Percentiles rank a stretch among this genome's conserved stretches.
phyloP scores from a whole-genome alignment of 305 asterid species.

The Euphrasia arctica region DNA sequence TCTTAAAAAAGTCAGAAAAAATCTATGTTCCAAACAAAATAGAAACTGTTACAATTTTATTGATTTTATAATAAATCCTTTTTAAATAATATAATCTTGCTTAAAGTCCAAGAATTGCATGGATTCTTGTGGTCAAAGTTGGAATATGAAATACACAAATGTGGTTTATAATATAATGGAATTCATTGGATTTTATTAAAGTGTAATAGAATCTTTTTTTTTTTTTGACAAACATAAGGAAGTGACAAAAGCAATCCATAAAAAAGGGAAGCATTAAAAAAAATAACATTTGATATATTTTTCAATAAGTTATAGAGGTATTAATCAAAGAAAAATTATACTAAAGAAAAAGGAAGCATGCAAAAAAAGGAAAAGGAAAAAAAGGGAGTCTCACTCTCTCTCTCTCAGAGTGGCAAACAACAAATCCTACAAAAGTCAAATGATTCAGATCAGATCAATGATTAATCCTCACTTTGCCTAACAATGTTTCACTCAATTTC shows the following conservation, averaged over 20 bases:
- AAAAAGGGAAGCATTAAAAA: background rate
- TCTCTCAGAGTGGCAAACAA: conserved; percentile 57
- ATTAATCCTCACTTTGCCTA: background rate
- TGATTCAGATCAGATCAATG: conserved; percentile 34
- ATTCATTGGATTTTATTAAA: conserved; percentile 27
- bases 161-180: background rate
- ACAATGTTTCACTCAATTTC: background rate
- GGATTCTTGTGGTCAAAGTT: too few relatives aligned
- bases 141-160: too few relatives aligned
- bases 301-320: too few relatives aligned
- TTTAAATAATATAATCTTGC: too few relatives aligned
- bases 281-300: background rate
- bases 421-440: conserved; percentile 52
- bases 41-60: too few relatives aligned
- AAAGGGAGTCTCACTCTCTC: conserved; percentile 18
- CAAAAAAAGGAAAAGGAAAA: conserved; percentile 22
- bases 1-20: too few relatives aligned
- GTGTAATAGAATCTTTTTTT: conserved; percentile 33
- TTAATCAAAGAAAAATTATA: conserved; percentile 9
- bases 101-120: too few relatives aligned
- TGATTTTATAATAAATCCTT: too few relatives aligned
- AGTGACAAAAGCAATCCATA: conserved; percentile 34
- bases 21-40: too few relatives aligned
- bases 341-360: conserved; percentile 23
- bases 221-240: conserved; percentile 33